Conservation (phyloP, 192 early-diverging fungal genomes). For the Allomyces javanicus region DNA sequence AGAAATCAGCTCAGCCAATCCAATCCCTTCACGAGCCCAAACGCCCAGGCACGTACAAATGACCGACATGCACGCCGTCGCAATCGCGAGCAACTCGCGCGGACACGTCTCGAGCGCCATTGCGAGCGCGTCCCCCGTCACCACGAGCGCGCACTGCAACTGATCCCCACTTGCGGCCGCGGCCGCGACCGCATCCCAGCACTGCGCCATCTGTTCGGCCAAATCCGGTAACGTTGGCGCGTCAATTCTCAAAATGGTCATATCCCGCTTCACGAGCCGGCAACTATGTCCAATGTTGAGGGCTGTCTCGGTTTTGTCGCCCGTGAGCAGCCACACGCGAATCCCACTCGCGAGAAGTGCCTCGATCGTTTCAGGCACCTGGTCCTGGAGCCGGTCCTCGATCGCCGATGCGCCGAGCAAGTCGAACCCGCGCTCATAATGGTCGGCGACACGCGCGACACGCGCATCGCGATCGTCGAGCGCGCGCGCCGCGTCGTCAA, state of each 20-base stretch:
- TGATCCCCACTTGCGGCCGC: too few relatives aligned
- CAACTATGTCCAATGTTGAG: conserved; percentile 32
- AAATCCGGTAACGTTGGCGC: too few relatives aligned
- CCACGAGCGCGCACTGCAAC: conserved; percentile 1
- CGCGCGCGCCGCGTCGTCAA: conserved; percentile 44
- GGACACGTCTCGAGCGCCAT: conserved; percentile 4
- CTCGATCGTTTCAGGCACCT: conserved; percentile 41
- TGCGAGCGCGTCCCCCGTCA: conserved; percentile 6
- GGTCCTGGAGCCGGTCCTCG: conserved; percentile 35
- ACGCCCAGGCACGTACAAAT: conserved; percentile 17
- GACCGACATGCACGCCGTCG: conserved; percentile 22
- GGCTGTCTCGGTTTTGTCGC: conserved; percentile 42
- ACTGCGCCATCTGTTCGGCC: too few relatives aligned
- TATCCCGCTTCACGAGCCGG: background rate
- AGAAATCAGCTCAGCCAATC: too few relatives aligned
- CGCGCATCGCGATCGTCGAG: conserved; percentile 35
- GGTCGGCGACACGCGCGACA: conserved; percentile 19
- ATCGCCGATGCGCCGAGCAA: conserved; percentile 36
- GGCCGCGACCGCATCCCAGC: too few relatives aligned
- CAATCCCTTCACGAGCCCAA: too few relatives aligned
- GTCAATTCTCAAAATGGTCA: too few relatives aligned
- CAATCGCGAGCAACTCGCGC: conserved; percentile 15
- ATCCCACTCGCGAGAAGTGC: conserved; percentile 24
- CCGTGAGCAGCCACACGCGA: conserved; percentile 38
- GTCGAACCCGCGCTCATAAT: conserved; percentile 20